Percentiles rank a stretch among this genome's conserved stretches.
Evolutionary conservation across 1,284 basidiomycete species (phyloP).

Genomic region (Puccinia coronata): DNA sequence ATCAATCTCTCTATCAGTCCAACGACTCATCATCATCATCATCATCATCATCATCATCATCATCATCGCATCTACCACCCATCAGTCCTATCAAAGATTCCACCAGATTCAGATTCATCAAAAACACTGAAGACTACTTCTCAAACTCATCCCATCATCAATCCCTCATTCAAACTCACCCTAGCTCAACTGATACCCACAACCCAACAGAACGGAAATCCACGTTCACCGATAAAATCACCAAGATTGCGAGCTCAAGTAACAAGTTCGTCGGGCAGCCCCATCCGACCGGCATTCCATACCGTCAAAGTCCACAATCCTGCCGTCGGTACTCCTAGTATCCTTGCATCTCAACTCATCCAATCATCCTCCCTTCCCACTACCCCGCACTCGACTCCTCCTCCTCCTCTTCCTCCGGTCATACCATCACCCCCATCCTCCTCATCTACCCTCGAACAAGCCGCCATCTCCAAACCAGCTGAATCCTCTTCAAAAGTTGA

Average conservation of each 20-base stretch:
- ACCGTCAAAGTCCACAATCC: slow-evolving; percentile 25
- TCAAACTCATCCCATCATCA: background rate
- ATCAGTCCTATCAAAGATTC: slow-evolving; percentile 21
- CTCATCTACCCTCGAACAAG: background rate
- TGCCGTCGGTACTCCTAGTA: too few species aligned
- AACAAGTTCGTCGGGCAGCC: slow-evolving; percentile 50
- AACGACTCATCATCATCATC: too few species aligned
- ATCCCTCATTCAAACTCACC: background rate
- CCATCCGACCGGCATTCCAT: slow-evolving; percentile 23
- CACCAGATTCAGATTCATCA: slow-evolving; percentile 1
- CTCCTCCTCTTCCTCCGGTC: background rate
- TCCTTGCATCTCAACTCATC: background rate
- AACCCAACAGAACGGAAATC: slow-evolving; percentile 17
- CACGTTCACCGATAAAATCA: slow-evolving; percentile 49
- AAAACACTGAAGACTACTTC: background rate
- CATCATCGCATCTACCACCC: too few species aligned
- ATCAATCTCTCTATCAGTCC: too few species aligned
- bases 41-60: too few species aligned
- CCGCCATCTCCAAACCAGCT: background rate
- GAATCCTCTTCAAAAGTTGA: background rate
- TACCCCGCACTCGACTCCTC: background rate
- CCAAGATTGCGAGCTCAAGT: slow-evolving; percentile 53
- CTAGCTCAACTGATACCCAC: background rate
- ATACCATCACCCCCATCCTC: background rate
- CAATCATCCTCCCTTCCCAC: background rate